Conservation (phyloP, 2,329 filamentous ascomycete species). For the Aspergillus bombycis region DNA sequence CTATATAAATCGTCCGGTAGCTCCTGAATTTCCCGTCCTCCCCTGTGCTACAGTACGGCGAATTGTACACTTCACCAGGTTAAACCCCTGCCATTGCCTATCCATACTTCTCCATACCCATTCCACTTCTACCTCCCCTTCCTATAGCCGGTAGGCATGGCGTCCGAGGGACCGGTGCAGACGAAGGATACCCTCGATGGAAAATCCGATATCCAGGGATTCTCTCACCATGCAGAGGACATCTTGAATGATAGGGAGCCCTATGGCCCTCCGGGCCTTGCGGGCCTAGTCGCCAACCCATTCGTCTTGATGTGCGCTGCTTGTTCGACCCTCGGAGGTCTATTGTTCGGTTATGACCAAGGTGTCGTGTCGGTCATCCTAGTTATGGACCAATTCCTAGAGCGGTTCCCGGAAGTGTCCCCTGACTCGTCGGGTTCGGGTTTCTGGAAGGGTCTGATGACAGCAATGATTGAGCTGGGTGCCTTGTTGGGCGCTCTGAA, state of each 20-base stretch:
- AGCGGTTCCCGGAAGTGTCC: conserved; percentile 49
- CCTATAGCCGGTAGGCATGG: conserved; percentile 19
- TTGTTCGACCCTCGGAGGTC: conserved; percentile 54
- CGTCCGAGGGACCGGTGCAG: conserved; percentile 18
- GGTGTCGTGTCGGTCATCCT: conserved; percentile 51
- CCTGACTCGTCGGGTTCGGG: conserved; percentile 41
- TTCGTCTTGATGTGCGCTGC: conserved; percentile 57
- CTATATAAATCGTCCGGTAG: conserved; percentile 14
- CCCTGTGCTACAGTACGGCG: neutral
- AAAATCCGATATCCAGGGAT: conserved; percentile 25
- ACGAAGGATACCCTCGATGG: conserved; percentile 25
- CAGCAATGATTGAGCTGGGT: conserved; percentile 60
- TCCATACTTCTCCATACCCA: neutral
- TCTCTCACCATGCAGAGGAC: conserved; percentile 39
- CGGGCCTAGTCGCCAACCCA: conserved; percentile 51
- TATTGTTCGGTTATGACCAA: conserved; percentile 56
- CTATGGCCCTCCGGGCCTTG: conserved; percentile 45
- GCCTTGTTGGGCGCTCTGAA: conserved; percentile 52
- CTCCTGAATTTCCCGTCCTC: neutral
- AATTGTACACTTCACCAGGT: neutral
- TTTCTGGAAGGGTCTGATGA: conserved; percentile 52
- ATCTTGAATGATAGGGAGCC: conserved; percentile 34
- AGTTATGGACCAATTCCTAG: conserved; percentile 57
- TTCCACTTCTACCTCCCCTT: neutral
- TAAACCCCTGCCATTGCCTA: neutral